phyloP scores from a whole-genome alignment of 768 basidiomycete species.

The Auriculariales sp. region DNA sequence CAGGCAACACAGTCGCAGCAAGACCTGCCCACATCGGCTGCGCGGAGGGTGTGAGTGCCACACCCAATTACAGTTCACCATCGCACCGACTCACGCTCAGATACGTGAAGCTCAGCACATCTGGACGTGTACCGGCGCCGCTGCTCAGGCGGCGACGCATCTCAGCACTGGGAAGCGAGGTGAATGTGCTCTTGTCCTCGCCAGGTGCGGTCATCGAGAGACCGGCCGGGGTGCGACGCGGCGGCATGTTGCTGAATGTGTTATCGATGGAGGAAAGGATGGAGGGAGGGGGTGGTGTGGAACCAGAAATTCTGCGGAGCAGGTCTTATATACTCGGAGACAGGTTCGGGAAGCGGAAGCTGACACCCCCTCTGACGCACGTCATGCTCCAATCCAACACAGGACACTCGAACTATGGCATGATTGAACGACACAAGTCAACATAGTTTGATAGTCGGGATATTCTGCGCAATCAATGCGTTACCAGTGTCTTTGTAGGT shows the following conservation, averaged over 20 bases:
- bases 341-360: no score
- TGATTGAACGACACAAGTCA: no score
- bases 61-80: neutral
- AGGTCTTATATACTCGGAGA: no score
- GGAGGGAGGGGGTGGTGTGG: constrained; percentile 9
- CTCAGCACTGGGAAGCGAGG: constrained; percentile 48
- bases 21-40: constrained; percentile 86
- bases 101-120: constrained; percentile 41
- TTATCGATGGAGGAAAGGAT: constrained; percentile 23
- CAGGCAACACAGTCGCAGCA: constrained; percentile 45
- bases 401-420: no score
- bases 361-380: no score
- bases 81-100: constrained; percentile 37
- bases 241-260: constrained; percentile 18
- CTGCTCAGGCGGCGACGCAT: constrained; percentile 58
- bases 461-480: no score
- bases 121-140: constrained; percentile 33
- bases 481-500: no score
- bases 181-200: constrained; percentile 15
- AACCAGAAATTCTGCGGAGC: no score
- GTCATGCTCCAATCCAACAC: no score
- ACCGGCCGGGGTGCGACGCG: neutral
- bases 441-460: no score
- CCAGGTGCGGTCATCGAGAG: constrained; percentile 1
- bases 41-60: constrained; percentile 10